These are phyloP conservation scores for Geranomyces variabilis DNA, from an alignment of 192 early-diverging fungal genomes.

Conservation along the genomic window DNA sequence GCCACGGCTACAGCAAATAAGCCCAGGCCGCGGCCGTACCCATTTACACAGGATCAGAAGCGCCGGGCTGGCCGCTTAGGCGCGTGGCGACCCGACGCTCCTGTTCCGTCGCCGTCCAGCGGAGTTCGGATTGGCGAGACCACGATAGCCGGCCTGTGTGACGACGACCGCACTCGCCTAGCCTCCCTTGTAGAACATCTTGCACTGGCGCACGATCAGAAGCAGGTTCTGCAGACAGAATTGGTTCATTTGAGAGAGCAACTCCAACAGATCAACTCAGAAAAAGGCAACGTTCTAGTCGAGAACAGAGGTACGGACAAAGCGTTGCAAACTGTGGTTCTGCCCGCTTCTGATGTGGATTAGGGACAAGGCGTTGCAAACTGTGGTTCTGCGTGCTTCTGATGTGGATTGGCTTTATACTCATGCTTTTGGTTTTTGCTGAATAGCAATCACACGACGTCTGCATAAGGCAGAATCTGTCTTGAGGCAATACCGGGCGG, in stretches of 20 bases:
- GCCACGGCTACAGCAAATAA: not conserved
- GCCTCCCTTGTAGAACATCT: conserved; percentile 23
- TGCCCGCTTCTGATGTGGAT: no score
- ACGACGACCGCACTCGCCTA: conserved; percentile 7
- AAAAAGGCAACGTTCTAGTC: conserved; percentile 10
- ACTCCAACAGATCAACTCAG: conserved; percentile 10
- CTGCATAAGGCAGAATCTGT: conserved; percentile 9
- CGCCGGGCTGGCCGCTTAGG: not conserved
- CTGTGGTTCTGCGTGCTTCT: no score
- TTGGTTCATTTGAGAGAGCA: not conserved
- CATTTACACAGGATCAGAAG: not conserved
- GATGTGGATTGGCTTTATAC: no score
- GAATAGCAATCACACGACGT: not conserved
- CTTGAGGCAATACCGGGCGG: conserved; percentile 12
- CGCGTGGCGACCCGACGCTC: not conserved
- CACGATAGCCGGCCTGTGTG: conserved; percentile 10
- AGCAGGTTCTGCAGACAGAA: conserved; percentile 10
- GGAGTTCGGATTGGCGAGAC: not conserved
- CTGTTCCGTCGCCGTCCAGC: not conserved
- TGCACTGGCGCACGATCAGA: conserved; percentile 29
- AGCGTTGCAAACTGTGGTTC: not conserved
- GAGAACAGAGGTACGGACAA: conserved; percentile 18
- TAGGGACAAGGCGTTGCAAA: no score
- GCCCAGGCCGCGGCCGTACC: not conserved
- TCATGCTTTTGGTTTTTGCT: not conserved